Conservation (phyloP, 2,329 filamentous ascomycete species). For the Nigrospora sphaerica region DNA sequence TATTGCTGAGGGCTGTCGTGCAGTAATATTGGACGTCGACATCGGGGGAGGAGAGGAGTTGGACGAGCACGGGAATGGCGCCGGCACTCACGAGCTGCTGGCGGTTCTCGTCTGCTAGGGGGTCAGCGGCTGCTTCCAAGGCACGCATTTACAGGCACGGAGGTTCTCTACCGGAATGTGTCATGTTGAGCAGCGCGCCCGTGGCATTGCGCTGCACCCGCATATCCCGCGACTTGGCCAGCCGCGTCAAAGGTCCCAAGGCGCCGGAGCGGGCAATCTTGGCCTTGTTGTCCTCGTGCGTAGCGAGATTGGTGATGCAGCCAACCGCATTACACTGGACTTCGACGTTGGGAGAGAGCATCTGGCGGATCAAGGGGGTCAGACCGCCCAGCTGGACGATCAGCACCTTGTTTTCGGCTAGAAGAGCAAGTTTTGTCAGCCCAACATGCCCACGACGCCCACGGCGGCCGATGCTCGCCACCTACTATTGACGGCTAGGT, state of each 20-base stretch:
- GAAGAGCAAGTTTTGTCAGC: not conserved
- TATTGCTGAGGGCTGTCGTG: conserved; percentile 96
- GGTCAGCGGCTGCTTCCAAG: conserved; percentile 10
- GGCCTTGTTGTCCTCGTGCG: conserved; percentile 98
- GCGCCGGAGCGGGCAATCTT: conserved; percentile 96
- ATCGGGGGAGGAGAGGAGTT: conserved; percentile 85
- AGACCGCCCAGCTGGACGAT: conserved; percentile 91
- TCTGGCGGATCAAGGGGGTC: conserved; percentile 88
- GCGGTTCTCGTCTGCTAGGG: conserved; percentile 78
- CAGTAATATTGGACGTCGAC: conserved; percentile 99
- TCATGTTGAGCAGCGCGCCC: conserved; percentile 96
- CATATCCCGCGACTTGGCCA: conserved; percentile 98
- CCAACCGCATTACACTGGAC: conserved; percentile 99
- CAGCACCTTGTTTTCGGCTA: conserved; percentile 94
- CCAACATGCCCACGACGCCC: too few species aligned
- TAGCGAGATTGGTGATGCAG: conserved; percentile 96
- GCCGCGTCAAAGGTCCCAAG: conserved; percentile 77
- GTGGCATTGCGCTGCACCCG: conserved; percentile 96
- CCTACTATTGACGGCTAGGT: conserved; percentile 94
- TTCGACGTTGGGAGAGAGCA: conserved; percentile 96
- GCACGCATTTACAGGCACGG: conserved; percentile 8
- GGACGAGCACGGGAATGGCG: conserved; percentile 94
- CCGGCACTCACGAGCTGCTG: conserved; percentile 96
- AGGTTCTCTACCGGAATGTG: conserved; percentile 67
- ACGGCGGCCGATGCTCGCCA: conserved; percentile 4